Evolutionary conservation across 108 stramenopile species (phyloP).

Genomic region (Aurantiochytrium sp.): DNA sequence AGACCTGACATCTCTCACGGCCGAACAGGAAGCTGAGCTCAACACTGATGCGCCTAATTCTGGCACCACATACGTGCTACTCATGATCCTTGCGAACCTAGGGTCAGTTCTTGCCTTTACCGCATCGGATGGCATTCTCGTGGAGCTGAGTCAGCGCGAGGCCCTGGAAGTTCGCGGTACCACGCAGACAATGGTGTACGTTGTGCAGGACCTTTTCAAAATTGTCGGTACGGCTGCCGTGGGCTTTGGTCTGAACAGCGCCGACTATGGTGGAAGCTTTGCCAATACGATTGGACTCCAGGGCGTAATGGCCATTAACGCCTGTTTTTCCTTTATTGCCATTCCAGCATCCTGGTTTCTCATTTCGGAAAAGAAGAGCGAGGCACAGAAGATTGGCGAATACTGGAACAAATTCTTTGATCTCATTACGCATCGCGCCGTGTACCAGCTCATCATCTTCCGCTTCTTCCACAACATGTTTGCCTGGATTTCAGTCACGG

Average conservation of each 20-base stretch:
- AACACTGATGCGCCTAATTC: not conserved
- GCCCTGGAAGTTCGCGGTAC: not conserved
- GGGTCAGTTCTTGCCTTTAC: not conserved
- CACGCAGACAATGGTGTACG: not conserved
- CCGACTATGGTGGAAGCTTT: not conserved
- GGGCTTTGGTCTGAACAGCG: not conserved
- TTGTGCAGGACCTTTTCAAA: not conserved
- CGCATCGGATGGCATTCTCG: not conserved
- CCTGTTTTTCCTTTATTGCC: not conserved
- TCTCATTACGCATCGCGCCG: not conserved
- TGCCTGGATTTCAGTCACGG: not conserved
- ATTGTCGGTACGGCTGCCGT: not conserved
- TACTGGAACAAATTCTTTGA: not conserved
- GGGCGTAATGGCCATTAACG: not conserved
- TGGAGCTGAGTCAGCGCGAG: not conserved
- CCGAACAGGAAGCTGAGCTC: not conserved
- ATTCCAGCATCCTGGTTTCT: not conserved
- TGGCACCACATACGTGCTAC: not conserved
- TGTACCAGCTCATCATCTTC: not conserved
- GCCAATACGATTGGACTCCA: not conserved
- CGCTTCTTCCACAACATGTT: not conserved
- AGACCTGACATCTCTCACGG: not conserved
- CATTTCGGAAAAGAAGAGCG: not conserved
- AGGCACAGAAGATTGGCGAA: not conserved
- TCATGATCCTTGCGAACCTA: not conserved